Conservation (phyloP, 192 early-diverging fungal genomes). For the Rhizophagus sp. region DNA sequence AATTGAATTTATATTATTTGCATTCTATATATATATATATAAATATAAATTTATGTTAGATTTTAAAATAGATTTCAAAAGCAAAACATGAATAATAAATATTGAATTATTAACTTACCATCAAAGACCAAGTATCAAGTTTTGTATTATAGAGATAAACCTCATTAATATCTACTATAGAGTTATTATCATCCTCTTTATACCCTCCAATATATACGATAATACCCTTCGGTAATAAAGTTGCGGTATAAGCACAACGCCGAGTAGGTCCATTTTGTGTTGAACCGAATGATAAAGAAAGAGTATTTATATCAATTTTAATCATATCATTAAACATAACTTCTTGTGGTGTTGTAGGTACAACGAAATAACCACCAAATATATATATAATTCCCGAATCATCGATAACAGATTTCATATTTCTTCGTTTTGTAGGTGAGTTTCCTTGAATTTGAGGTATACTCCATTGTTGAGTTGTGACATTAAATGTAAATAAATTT, state of each 20-base stretch:
- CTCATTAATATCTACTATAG: background rate
- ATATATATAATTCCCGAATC: background rate
- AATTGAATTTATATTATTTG: background rate
- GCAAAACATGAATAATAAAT: background rate
- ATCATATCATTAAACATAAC: constrained; percentile 3
- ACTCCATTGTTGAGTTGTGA: background rate
- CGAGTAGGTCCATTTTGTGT: background rate
- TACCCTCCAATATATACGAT: background rate
- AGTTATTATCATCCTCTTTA: background rate
- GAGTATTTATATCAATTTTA: background rate
- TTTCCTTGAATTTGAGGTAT: background rate
- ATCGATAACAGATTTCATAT: background rate
- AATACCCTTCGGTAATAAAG: background rate
- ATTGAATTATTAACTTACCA: background rate
- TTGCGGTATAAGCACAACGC: background rate
- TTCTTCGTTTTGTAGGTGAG: background rate
- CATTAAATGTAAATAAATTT: background rate
- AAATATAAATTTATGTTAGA: too few species aligned
- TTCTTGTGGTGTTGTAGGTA: background rate
- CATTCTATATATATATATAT: too few species aligned
- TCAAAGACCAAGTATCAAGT: background rate
- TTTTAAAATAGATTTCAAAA: too few species aligned
- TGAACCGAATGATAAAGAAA: background rate
- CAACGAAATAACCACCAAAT: background rate
- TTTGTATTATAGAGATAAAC: background rate